A percentile compares a stretch with the other conserved stretches of the same genome.
phyloP scores from a whole-genome alignment of 805 yeast species.

The Lachancea thermotolerans region DNA sequence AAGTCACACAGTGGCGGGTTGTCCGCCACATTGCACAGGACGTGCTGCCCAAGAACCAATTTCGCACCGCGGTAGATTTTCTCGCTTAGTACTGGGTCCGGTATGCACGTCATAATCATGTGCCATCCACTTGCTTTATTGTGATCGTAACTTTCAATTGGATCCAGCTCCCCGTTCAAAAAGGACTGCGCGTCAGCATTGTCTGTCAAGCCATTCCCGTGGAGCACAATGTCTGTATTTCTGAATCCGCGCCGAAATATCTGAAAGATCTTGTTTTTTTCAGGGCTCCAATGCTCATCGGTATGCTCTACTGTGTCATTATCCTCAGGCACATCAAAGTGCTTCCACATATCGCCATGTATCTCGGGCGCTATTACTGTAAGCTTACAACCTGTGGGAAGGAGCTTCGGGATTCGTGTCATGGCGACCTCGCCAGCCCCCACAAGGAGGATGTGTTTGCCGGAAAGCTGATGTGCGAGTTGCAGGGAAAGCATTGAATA shows the following conservation, averaged over 20 bases:
- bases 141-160: neutral
- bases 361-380: constrained; percentile 25
- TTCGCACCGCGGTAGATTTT: constrained; percentile 20
- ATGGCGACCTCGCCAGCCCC: constrained; percentile 33
- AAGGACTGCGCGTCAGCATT: neutral
- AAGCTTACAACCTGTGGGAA: constrained; percentile 30
- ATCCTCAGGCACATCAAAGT: constrained; percentile 8
- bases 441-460: constrained; percentile 23
- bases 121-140: constrained; percentile 15
- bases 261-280: constrained; percentile 13
- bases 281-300: constrained; percentile 14
- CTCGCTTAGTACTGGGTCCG: constrained; percentile 20
- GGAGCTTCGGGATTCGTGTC: constrained; percentile 27
- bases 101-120: constrained; percentile 27
- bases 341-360: constrained; percentile 12
- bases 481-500: constrained; percentile 16
- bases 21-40: constrained; percentile 32
- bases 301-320: neutral
- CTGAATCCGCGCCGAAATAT: constrained; percentile 13
- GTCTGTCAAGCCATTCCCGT: constrained; percentile 8
- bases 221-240: constrained; percentile 14
- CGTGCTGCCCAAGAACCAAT: constrained; percentile 21
- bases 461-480: constrained; percentile 26
- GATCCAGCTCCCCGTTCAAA: neutral
- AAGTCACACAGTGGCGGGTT: constrained; percentile 31